Evolutionary conservation across 139 green algal genomes (phyloP).

Genomic region (Zygnema circumcarinatum): DNA sequence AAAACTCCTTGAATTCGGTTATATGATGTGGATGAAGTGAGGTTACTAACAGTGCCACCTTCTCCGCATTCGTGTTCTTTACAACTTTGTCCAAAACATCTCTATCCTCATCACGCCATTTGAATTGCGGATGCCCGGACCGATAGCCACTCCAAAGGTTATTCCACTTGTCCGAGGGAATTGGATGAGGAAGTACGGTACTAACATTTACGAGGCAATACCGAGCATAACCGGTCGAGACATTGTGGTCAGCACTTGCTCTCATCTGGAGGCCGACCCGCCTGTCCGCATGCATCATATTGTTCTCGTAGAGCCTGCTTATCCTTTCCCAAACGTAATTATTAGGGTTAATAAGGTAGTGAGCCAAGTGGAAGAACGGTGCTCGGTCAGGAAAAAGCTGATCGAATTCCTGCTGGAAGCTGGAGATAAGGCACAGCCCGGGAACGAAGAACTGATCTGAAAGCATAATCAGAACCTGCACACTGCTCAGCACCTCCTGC

Average conservation of each 20-base stretch:
- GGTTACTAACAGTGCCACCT: conserved; percentile 19
- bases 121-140: neutral
- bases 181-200: neutral
- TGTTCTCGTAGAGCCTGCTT: neutral
- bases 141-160: neutral
- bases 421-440: neutral
- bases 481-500: neutral
- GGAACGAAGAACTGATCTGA: conserved; percentile 21
- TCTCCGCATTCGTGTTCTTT: neutral
- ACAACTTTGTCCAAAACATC: neutral
- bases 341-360: neutral
- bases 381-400: neutral
- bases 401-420: neutral
- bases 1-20: neutral
- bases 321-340: conserved; percentile 19
- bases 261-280: conserved; percentile 10
- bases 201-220: conserved; percentile 13
- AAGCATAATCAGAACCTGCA: neutral
- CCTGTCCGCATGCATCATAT: neutral
- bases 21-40: conserved; percentile 12
- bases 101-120: neutral
- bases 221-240: neutral
- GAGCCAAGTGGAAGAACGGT: neutral
- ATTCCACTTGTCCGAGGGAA: conserved; percentile 9
- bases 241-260: neutral